Conservation (phyloP, 345 rosid species). For the Sisymbrium altissimum region DNA sequence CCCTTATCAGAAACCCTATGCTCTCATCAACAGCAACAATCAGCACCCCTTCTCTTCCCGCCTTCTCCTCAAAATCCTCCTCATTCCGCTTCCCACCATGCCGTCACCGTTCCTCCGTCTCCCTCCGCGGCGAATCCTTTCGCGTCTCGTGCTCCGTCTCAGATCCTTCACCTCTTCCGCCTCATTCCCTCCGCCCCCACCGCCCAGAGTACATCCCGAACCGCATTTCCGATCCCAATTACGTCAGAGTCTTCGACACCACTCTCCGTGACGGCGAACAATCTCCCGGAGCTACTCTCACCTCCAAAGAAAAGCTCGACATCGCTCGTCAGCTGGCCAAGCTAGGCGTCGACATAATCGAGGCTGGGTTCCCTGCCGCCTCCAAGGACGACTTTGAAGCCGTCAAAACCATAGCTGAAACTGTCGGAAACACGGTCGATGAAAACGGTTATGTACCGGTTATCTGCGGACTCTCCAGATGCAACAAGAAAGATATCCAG, state of each 20-base stretch:
- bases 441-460: slow-evolving; percentile 78
- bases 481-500: slow-evolving; percentile 71
- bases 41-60: slow-evolving; percentile 1
- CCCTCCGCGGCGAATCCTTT: slow-evolving; percentile 20
- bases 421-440: slow-evolving; percentile 64
- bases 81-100: slow-evolving; percentile 21
- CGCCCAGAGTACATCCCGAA: slow-evolving; percentile 72
- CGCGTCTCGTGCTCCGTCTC: slow-evolving; percentile 30
- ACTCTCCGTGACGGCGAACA: slow-evolving; percentile 99
- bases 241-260: slow-evolving; percentile 88
- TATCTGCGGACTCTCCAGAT: slow-evolving; percentile 87
- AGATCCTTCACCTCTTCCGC: slow-evolving; percentile 25
- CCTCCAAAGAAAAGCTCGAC: slow-evolving; percentile 83
- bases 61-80: slow-evolving; percentile 6
- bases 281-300: slow-evolving; percentile 94
- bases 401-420: slow-evolving; percentile 64
- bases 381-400: slow-evolving; percentile 95
- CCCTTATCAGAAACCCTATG: slow-evolving; percentile 27
- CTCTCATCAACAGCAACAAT: slow-evolving; percentile 17
- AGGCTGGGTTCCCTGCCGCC: slow-evolving; percentile 90
- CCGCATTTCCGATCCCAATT: slow-evolving; percentile 65
- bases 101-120: not conserved
- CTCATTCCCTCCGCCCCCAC: slow-evolving; percentile 20
- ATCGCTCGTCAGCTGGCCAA: slow-evolving; percentile 85
- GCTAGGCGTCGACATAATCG: slow-evolving; percentile 90